Conservation (phyloP, 83 land plant species). For the Thuja plicata region DNA sequence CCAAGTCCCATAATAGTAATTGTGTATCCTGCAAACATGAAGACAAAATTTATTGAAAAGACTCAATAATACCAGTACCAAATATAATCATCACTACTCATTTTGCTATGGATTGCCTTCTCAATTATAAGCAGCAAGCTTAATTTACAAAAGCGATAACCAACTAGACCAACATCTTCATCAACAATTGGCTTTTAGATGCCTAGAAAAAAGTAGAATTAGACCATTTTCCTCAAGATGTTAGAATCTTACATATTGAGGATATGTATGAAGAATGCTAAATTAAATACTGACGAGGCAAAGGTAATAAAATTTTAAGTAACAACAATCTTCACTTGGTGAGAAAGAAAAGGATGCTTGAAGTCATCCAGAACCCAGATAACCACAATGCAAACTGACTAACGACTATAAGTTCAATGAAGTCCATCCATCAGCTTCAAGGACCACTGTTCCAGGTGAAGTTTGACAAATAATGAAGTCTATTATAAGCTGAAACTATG, state of each 20-base stretch:
- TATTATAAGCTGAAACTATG: not conserved
- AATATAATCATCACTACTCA: not conserved
- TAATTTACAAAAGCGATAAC: not conserved
- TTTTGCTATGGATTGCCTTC: not conserved
- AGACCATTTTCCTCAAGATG: not conserved
- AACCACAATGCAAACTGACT: not conserved
- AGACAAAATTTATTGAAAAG: constrained; percentile 3
- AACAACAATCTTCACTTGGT: not conserved
- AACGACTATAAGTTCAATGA: not conserved
- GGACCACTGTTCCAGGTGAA: not conserved
- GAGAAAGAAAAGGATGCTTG: not conserved
- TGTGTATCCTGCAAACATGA: constrained; percentile 76
- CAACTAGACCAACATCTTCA: not conserved
- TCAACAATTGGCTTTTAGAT: not conserved
- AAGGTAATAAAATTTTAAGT: not conserved
- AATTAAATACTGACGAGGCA: not conserved
- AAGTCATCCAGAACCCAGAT: not conserved
- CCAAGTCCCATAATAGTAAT: constrained; percentile 90
- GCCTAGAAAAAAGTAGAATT: not conserved
- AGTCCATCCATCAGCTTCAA: not conserved
- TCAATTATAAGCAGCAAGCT: not conserved
- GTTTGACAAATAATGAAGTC: not conserved
- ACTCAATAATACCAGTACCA: not conserved
- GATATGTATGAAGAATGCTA: not conserved
- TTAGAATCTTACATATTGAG: not conserved